phyloP scores from a whole-genome alignment of 176 grass and related monocot species.

The Stipa capillata region DNA sequence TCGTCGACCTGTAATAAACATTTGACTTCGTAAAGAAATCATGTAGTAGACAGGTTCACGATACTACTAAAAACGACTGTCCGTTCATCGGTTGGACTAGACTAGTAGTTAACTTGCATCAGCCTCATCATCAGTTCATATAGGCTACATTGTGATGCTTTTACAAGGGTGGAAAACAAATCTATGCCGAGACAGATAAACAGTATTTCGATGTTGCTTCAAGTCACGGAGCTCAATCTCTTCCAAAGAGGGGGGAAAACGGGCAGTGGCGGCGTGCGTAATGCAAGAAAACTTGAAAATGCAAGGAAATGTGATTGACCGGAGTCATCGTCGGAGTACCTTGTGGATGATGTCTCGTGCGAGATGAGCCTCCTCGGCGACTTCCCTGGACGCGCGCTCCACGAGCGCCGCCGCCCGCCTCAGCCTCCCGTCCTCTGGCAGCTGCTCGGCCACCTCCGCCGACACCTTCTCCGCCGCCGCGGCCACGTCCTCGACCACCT shows the following conservation, averaged over 20 bases:
- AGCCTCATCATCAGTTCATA: background rate
- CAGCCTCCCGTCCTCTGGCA: conserved; percentile 34
- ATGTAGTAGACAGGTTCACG: no score
- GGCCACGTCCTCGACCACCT: conserved; percentile 50
- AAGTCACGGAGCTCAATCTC: background rate
- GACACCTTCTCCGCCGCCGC: conserved; percentile 38
- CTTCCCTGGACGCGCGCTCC: conserved; percentile 45
- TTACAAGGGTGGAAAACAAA: background rate
- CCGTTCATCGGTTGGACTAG: background rate
- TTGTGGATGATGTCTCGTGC: conserved; percentile 63
- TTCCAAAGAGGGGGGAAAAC: background rate
- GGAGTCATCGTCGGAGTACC: no score
- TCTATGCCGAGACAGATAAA: background rate
- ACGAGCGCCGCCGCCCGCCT: conserved; percentile 28
- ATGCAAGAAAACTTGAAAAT: no score
- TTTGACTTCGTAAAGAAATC: background rate
- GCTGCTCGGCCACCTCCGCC: conserved; percentile 30
- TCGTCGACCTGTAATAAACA: conserved; percentile 29
- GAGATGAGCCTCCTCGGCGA: conserved; percentile 51
- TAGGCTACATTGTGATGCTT: no score
- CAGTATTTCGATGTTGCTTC: background rate
- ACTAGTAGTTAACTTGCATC: background rate
- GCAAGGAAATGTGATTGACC: no score
- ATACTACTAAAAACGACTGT: background rate
- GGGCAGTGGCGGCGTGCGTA: background rate